Conservation (phyloP, 306 rosid species). For the Cucurbita ficifolia region DNA sequence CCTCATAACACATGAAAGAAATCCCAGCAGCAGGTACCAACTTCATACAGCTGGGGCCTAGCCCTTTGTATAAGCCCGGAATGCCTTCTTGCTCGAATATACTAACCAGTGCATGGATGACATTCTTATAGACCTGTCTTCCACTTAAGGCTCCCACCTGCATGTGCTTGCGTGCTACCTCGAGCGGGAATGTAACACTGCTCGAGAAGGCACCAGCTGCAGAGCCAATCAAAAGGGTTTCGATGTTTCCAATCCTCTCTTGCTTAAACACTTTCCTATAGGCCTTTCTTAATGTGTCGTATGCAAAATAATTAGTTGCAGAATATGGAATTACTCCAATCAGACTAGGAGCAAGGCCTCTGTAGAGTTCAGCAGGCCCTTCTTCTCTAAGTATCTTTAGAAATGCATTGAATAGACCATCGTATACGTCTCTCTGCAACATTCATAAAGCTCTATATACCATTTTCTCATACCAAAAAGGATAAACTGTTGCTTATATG, state of each 20-base stretch:
- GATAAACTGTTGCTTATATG: not conserved
- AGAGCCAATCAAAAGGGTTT: conserved; percentile 58
- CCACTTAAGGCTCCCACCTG: conserved; percentile 71
- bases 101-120: conserved; percentile 52
- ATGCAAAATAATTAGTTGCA: conserved; percentile 62
- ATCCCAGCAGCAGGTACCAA: conserved; percentile 68
- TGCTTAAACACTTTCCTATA: conserved; percentile 29
- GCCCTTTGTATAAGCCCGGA: conserved; percentile 40
- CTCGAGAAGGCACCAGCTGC: conserved; percentile 66
- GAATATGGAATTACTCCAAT: conserved; percentile 77
- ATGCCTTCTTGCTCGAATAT: conserved; percentile 48
- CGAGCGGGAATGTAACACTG: conserved; percentile 66
- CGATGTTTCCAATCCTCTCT: conserved; percentile 49
- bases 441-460: not conserved
- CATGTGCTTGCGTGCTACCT: conserved; percentile 77
- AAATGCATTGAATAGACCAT: conserved; percentile 39
- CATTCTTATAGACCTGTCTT: conserved; percentile 38
- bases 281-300: conserved; percentile 52
- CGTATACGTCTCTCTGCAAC: conserved; percentile 56
- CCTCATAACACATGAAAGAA: conserved; percentile 71
- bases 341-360: conserved; percentile 66
- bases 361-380: conserved; percentile 62
- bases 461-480: not conserved
- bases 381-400: conserved; percentile 39
- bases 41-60: conserved; percentile 66